Evolutionary conservation across 345 rosid species (phyloP).

Genomic region (Passiflora organensis): DNA sequence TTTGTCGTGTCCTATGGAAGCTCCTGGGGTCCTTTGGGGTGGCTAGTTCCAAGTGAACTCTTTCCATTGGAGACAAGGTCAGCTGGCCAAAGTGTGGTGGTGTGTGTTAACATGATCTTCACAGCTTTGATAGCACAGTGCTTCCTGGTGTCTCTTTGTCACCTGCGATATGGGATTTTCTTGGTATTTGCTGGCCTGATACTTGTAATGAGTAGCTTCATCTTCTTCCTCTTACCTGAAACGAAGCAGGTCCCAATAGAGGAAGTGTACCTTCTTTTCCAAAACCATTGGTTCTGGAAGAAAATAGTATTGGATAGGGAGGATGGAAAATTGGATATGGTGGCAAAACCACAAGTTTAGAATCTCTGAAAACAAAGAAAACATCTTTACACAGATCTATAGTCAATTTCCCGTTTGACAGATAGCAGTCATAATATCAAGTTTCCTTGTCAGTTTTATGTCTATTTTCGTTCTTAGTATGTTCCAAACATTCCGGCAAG

Average conservation of each 20-base stretch:
- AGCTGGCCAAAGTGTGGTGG: slow-evolving; percentile 88
- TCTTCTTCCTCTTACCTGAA: slow-evolving; percentile 77
- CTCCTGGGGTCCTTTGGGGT: slow-evolving; percentile 97
- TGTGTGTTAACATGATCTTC: slow-evolving; percentile 70
- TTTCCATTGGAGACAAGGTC: slow-evolving; percentile 87
- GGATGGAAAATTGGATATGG: neutral
- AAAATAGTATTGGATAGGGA: slow-evolving; percentile 24
- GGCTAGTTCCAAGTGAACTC: slow-evolving; percentile 89
- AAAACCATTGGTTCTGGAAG: slow-evolving; percentile 81
- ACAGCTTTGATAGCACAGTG: slow-evolving; percentile 81
- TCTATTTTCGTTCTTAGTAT: too few relatives aligned
- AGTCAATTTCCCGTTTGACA: too few relatives aligned
- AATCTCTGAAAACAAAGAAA: neutral
- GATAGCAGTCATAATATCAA: too few relatives aligned
- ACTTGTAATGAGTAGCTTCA: slow-evolving; percentile 60
- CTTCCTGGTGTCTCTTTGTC: slow-evolving; percentile 66
- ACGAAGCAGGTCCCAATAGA: slow-evolving; percentile 89
- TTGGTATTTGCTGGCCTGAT: slow-evolving; percentile 62
- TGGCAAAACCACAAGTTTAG: neutral
- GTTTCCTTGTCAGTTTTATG: too few relatives aligned
- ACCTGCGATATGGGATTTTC: slow-evolving; percentile 68
- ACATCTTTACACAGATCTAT: too few relatives aligned
- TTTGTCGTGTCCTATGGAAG: slow-evolving; percentile 81
- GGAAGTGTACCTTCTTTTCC: slow-evolving; percentile 69
- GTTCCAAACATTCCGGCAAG: too few relatives aligned